Percentiles rank a stretch among this genome's conserved stretches.
These are phyloP conservation scores for Fusarium kyushuense DNA, from an alignment of 2,329 filamentous ascomycete genomes.

Conservation along the genomic window DNA sequence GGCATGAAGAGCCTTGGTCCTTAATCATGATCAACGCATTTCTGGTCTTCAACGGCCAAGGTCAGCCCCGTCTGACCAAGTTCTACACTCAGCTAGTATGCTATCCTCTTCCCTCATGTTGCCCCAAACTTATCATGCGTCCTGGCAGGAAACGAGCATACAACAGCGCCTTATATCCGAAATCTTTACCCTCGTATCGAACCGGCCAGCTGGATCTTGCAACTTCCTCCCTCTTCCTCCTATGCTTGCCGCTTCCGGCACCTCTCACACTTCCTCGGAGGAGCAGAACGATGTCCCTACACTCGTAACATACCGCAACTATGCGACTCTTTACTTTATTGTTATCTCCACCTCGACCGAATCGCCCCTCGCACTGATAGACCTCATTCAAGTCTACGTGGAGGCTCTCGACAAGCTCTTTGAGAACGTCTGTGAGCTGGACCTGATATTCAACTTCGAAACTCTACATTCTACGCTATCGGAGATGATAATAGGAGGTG, in stretches of 20 bases:
- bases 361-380: slow-evolving; percentile 92
- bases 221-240: slow-evolving; percentile 91
- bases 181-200: slow-evolving; percentile 95
- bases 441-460: slow-evolving; percentile 99
- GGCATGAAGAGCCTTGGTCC: slow-evolving; percentile 39
- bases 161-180: slow-evolving; percentile 97
- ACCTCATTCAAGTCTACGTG: slow-evolving; percentile 98
- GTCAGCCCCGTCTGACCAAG: slow-evolving; percentile 95
- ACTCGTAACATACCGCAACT: slow-evolving; percentile 97
- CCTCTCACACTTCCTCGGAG: slow-evolving; percentile 73
- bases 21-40: slow-evolving; percentile 94
- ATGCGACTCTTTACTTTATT: slow-evolving; percentile 98
- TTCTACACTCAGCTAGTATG: slow-evolving; percentile 96
- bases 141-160: slow-evolving; percentile 87
- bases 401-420: slow-evolving; percentile 95
- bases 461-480: slow-evolving; percentile 89
- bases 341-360: slow-evolving; percentile 97
- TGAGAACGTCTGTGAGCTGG: slow-evolving; percentile 98
- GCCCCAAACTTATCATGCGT: slow-evolving; percentile 15
- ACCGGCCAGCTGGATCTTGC: slow-evolving; percentile 90
- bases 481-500: slow-evolving; percentile 96
- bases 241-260: slow-evolving; percentile 71
- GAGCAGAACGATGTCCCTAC: slow-evolving; percentile 90
- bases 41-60: slow-evolving; percentile 97
- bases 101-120: neutral